phyloP scores from a whole-genome alignment of 768 basidiomycete genomes.

The Tylopilus cervinicoccineus region DNA sequence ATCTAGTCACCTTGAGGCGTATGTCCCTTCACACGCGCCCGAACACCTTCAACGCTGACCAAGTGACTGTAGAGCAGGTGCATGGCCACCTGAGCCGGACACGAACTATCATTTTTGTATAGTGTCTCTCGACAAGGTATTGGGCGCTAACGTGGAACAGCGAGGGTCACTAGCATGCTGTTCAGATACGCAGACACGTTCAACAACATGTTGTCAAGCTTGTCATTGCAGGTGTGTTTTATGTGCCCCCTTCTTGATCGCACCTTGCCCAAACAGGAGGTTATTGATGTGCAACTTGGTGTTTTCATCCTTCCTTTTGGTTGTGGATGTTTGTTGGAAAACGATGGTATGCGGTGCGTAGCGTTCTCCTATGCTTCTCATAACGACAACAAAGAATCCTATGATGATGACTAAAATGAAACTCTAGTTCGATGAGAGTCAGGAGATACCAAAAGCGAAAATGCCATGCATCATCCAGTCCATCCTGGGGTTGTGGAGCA shows the following conservation, averaged over 20 bases:
- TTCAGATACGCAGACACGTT: slow-evolving; percentile 62
- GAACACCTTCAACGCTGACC: slow-evolving; percentile 1
- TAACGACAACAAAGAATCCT: slow-evolving; percentile 12
- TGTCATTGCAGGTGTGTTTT: slow-evolving; percentile 66
- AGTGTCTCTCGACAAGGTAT: background rate
- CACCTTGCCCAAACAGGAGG: slow-evolving; percentile 12
- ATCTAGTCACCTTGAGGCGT: slow-evolving; percentile 69
- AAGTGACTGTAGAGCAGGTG: slow-evolving; percentile 43
- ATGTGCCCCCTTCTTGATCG: slow-evolving; percentile 8
- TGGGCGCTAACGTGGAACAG: slow-evolving; percentile 23
- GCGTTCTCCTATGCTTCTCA: background rate
- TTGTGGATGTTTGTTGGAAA: background rate
- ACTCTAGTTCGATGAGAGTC: slow-evolving; percentile 82
- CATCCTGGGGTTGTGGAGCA: slow-evolving; percentile 53
- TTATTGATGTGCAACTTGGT: slow-evolving; percentile 11
- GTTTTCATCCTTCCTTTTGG: background rate
- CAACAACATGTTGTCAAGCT: slow-evolving; percentile 60
- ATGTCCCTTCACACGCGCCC: slow-evolving; percentile 28
- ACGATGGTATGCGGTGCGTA: slow-evolving; percentile 60
- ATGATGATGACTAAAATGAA: slow-evolving; percentile 5
- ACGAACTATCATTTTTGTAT: slow-evolving; percentile 54
- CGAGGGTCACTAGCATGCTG: slow-evolving; percentile 71
- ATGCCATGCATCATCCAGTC: slow-evolving; percentile 71
- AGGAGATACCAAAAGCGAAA: slow-evolving; percentile 60
- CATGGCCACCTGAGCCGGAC: slow-evolving; percentile 77